phyloP scores from a whole-genome alignment of 2,329 filamentous ascomycete genomes.

The Venturiaceae sp. region DNA sequence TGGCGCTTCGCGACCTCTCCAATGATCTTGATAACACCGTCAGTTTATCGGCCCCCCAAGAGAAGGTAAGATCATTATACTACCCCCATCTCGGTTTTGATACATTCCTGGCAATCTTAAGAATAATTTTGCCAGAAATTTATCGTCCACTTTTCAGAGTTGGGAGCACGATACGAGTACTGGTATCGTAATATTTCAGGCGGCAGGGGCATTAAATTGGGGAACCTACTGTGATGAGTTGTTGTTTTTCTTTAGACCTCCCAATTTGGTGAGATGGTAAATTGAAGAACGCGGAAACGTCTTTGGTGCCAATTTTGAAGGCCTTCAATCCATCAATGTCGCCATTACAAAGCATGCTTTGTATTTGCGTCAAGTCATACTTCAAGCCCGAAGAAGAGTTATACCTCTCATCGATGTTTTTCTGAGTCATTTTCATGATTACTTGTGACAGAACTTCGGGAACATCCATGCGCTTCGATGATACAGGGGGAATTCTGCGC shows the following conservation, averaged over 20 bases:
- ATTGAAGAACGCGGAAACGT: conserved; percentile 88
- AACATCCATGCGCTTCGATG: conserved; percentile 68
- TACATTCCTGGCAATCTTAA: no score
- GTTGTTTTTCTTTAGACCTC: conserved; percentile 59
- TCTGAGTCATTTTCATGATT: conserved; percentile 87
- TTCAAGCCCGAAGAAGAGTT: conserved; percentile 82
- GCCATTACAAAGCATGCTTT: conserved; percentile 65
- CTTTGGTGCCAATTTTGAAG: conserved; percentile 70
- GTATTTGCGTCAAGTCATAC: conserved; percentile 66
- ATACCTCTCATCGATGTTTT: conserved; percentile 79
- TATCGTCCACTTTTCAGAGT: no score
- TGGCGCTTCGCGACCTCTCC: conserved; percentile 66
- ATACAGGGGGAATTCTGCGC: conserved; percentile 66
- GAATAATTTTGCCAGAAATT: no score
- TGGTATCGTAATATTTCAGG: no score
- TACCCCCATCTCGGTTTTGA: no score
- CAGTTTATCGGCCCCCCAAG: no score
- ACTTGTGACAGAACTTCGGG: conserved; percentile 74
- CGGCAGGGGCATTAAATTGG: no score
- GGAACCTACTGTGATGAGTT: conserved; percentile 60
- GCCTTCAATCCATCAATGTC: conserved; percentile 60
- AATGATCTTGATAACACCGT: conserved; percentile 41
- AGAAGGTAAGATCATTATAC: no score
- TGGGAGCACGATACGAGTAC: no score
- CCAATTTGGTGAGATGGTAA: conserved; percentile 76